Conservation (phyloP, 2,329 filamentous ascomycete genomes). For the Colletotrichum melonis region DNA sequence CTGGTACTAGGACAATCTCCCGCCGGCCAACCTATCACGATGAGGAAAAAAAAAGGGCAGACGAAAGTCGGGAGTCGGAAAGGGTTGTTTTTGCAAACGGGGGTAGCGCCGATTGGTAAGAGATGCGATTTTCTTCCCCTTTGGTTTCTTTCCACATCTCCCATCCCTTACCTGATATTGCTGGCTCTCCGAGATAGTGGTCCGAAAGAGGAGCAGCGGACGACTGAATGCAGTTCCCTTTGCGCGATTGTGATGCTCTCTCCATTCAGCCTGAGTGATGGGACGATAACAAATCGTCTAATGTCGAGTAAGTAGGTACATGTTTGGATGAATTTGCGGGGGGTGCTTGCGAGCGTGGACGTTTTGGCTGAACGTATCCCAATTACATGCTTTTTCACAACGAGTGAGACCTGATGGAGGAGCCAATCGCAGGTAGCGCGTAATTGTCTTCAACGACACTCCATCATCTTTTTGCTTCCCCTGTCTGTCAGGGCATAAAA, state of each 20-base stretch:
- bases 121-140: background rate
- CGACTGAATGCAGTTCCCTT: background rate
- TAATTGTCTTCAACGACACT: background rate
- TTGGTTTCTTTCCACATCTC: background rate
- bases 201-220: background rate
- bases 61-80: background rate
- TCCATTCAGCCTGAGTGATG: background rate
- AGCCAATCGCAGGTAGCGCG: background rate
- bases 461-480: background rate
- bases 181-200: background rate
- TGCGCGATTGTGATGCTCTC: background rate
- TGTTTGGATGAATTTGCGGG: background rate
- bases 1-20: background rate
- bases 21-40: background rate
- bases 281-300: background rate
- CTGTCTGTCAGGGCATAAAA: background rate
- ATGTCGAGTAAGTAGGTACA: background rate
- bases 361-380: background rate
- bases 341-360: background rate
- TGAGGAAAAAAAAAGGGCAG: background rate
- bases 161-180: slow-evolving; percentile 17
- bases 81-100: background rate
- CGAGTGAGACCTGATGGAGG: slow-evolving; percentile 11
- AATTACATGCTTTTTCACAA: background rate
- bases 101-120: background rate